Evolutionary conservation across 108 stramenopile genomes (phyloP), one percentile per base, ranked within the genome.

Genomic region (Hondaea fermentalgiana): DNA sequence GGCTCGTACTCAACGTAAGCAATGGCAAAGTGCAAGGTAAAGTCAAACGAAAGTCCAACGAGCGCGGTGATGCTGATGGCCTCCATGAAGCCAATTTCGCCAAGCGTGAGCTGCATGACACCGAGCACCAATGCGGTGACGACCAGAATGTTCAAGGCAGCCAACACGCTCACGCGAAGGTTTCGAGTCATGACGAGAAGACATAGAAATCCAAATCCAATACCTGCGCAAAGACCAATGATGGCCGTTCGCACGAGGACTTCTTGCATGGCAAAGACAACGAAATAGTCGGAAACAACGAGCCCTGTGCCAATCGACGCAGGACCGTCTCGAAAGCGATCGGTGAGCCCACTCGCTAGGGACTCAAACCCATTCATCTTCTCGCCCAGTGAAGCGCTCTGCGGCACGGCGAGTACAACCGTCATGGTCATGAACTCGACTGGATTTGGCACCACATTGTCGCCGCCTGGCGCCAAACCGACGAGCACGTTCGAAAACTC

Each of bases 41-140:
- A 92, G 88, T 92, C 91, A 4, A 90, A 89, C 3, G 60, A 49
- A 58, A 90, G 69, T 28, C 91, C 91, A 5, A 92, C 76, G 49
- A 83, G 51, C n/a, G 51, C 49, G 3, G 76, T 83, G 76, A 83
- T 83, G 76, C 76, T 83, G 45, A 83, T 53, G 19, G 76, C 45
- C 45, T 53, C 51, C 45, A 83, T 83, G 49, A 53, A 53, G 51
- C 51, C 76, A 45, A 83, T 47, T 3, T 47, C 45, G n/a, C 76
- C 45, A 8, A 47, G n/a, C 8, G 51, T 19, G 49, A 83, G 51
- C n/a, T 53, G 49, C 49, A 83, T 53, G 19, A 23, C 16, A 12
- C 76, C 76, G 45, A 83, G 51, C n/a, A 83, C 76, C 43, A 53
- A 16, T 12, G 49, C 76, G 49, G 76, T 53, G n/a, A 83, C 4